A percentile compares a stretch with the other conserved stretches of the same genome.
These are phyloP conservation scores for Linnemannia hyalina DNA, from an alignment of 192 early-diverging fungal genomes.

Conservation along the genomic window DNA sequence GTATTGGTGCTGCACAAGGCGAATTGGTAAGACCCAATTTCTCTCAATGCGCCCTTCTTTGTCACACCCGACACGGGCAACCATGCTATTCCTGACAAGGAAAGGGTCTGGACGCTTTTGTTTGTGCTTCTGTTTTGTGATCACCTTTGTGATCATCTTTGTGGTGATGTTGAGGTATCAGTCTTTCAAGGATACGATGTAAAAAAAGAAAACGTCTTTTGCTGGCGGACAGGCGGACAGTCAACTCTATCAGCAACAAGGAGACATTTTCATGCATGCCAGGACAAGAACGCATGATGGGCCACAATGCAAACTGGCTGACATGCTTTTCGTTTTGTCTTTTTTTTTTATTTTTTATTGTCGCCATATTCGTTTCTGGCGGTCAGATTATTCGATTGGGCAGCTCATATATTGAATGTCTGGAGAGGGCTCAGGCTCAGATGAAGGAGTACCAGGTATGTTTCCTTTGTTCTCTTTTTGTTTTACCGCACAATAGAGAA, in stretches of 20 bases:
- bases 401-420: conserved; percentile 22
- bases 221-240: not conserved
- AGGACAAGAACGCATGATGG: not conserved
- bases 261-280: not conserved
- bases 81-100: not conserved
- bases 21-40: conserved; percentile 16
- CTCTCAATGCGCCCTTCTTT: not conserved
- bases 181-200: not conserved
- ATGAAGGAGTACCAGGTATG: conserved; percentile 37
- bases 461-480: not conserved
- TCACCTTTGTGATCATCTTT: not conserved
- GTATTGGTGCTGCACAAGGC: conserved; percentile 17
- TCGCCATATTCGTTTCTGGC: not conserved
- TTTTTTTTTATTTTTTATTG: not conserved
- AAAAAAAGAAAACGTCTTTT: not conserved
- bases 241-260: not conserved
- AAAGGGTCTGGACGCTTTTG: not conserved
- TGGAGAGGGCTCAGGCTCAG: conserved; percentile 23
- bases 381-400: conserved; percentile 16
- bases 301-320: not conserved
- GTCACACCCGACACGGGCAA: not conserved
- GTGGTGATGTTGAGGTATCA: not conserved
- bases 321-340: not conserved
- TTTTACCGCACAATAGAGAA: not conserved
- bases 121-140: not conserved